These are phyloP conservation scores for Pythium brassicae DNA, from an alignment of 352 stramenopile species.

Conservation along the genomic window DNA sequence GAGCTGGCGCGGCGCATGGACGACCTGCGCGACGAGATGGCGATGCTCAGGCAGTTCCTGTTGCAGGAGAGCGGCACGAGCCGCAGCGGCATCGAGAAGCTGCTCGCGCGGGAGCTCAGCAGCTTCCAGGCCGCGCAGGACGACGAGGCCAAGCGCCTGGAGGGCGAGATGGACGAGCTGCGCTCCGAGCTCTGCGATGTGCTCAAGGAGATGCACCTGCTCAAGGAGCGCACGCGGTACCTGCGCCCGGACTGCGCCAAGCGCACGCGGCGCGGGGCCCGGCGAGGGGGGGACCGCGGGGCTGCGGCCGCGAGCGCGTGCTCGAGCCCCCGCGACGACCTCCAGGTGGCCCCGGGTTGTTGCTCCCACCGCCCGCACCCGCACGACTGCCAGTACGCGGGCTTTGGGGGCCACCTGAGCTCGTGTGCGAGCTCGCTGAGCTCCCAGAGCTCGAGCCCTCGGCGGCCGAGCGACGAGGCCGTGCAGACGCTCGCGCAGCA, in stretches of 20 bases:
- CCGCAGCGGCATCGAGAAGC: slow-evolving; percentile 42
- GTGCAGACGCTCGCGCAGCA: slow-evolving; percentile 19
- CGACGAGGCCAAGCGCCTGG: slow-evolving; percentile 44
- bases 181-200: slow-evolving; percentile 61
- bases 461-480: slow-evolving; percentile 25
- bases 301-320: no score
- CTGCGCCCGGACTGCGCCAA: slow-evolving; percentile 26
- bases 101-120: slow-evolving; percentile 43
- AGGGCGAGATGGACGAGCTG: slow-evolving; percentile 61
- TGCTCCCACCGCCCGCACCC: no score
- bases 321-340: no score
- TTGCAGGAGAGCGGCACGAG: slow-evolving; percentile 44
- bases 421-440: neutral
- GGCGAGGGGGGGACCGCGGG: no score
- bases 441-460: slow-evolving; percentile 23
- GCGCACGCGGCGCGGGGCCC: neutral
- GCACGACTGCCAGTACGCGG: slow-evolving; percentile 16
- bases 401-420: neutral
- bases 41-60: slow-evolving; percentile 42
- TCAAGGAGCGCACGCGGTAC: slow-evolving; percentile 73
- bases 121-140: slow-evolving; percentile 44
- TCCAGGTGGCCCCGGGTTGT: no score
- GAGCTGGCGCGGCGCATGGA: slow-evolving; percentile 37
- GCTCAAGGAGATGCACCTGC: slow-evolving; percentile 58
- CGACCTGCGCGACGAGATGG: slow-evolving; percentile 44